Conservation (phyloP, 2,329 filamentous ascomycete genomes). For the Sporothrix inflata region DNA sequence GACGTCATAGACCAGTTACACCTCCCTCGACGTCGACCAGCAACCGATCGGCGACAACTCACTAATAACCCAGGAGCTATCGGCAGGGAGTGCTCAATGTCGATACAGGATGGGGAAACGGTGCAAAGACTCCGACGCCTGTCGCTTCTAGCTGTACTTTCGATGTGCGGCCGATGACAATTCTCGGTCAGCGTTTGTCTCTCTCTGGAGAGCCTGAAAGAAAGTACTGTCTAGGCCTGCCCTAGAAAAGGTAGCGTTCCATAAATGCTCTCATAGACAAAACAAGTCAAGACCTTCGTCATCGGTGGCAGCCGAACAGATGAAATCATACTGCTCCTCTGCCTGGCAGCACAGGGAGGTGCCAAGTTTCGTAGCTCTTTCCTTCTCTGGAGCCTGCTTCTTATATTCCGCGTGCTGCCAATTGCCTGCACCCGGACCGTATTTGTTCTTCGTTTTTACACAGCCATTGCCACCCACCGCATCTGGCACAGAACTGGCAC, state of each 20-base stretch:
- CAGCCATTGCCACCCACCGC: not conserved
- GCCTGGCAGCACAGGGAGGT: not conserved
- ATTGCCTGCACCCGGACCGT: not conserved
- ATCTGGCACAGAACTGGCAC: not conserved
- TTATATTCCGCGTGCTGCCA: not conserved
- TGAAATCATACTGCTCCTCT: constrained; percentile 11
- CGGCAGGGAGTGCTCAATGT: not conserved
- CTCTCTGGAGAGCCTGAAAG: not conserved
- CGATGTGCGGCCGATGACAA: not conserved
- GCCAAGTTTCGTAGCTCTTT: constrained; percentile 12
- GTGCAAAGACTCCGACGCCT: not conserved
- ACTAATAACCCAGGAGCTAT: constrained; percentile 30
- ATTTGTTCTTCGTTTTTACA: not conserved
- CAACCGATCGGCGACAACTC: constrained; percentile 37
- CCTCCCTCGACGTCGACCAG: constrained; percentile 54
- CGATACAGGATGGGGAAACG: not conserved
- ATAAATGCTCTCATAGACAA: not conserved
- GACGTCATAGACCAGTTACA: constrained; percentile 67
- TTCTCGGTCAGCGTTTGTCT: not conserved
- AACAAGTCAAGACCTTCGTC: not conserved
- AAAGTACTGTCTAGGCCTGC: not conserved
- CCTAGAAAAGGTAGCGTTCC: not conserved
- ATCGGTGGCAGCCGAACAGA: not conserved
- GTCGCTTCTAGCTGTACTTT: not conserved
- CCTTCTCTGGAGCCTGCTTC: not conserved